Conservation (phyloP, 768 basidiomycete species). For the Tricholoma saponaceum region DNA sequence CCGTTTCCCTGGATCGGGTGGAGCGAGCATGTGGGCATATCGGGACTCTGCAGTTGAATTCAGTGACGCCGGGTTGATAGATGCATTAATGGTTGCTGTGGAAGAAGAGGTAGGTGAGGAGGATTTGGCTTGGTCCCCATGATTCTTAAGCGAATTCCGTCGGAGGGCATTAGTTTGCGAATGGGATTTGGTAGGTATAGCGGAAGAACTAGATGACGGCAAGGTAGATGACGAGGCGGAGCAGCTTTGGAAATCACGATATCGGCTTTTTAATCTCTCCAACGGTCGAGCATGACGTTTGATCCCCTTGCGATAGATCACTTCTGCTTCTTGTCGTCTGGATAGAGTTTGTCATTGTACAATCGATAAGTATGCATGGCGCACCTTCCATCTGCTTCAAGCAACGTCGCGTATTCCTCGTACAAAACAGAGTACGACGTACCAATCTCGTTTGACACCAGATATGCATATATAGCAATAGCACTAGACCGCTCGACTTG, state of each 20-base stretch:
- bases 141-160: constrained; percentile 19
- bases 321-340: constrained; percentile 76
- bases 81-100: constrained; percentile 24
- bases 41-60: constrained; percentile 42
- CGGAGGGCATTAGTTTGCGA: constrained; percentile 17
- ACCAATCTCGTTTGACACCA: constrained; percentile 73
- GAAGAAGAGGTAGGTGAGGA: constrained; percentile 24
- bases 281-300: constrained; percentile 76
- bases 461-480: constrained; percentile 68
- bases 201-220: constrained; percentile 19
- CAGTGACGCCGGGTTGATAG: constrained; percentile 23
- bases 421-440: constrained; percentile 77
- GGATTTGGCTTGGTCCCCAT: constrained; percentile 27
- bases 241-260: constrained; percentile 73
- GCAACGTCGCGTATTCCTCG: constrained; percentile 81
- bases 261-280: constrained; percentile 78
- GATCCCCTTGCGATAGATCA: constrained; percentile 79
- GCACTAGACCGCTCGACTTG: constrained; percentile 69
- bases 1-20: constrained; percentile 62
- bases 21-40: constrained; percentile 72
- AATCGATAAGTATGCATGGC: constrained; percentile 21
- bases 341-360: not conserved
- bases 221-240: constrained; percentile 33
- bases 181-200: constrained; percentile 1
- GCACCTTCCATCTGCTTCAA: constrained; percentile 78